These are phyloP conservation scores for Ophiostoma australiae DNA, from an alignment of 2,329 filamentous ascomycete species.

Conservation along the genomic window DNA sequence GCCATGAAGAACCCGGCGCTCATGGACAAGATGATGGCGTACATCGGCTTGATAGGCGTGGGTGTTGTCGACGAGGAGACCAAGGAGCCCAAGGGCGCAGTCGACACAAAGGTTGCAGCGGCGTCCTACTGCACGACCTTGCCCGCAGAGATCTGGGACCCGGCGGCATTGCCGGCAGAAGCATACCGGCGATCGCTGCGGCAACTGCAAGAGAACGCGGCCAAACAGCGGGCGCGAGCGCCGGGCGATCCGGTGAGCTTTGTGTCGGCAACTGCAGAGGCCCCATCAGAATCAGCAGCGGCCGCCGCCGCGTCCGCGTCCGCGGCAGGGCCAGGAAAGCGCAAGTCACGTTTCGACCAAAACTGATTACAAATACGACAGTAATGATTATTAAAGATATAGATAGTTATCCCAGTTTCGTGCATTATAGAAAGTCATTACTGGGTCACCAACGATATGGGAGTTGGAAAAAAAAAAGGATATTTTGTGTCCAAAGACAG, in stretches of 20 bases:
- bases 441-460: neutral
- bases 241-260: constrained; percentile 48
- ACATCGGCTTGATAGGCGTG: constrained; percentile 45
- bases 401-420: neutral
- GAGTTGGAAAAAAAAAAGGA: neutral
- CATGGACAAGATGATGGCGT: constrained; percentile 66
- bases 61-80: constrained; percentile 29
- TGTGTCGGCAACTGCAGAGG: constrained; percentile 37
- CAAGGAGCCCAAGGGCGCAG: constrained; percentile 11
- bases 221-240: constrained; percentile 43
- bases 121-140: constrained; percentile 62
- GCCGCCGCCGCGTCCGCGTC: too few relatives aligned
- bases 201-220: constrained; percentile 44
- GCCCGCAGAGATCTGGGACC: constrained; percentile 53
- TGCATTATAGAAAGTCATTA: neutral
- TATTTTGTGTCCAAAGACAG: neutral
- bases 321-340: constrained; percentile 32
- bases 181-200: constrained; percentile 49
- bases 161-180: constrained; percentile 50
- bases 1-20: constrained; percentile 68
- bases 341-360: constrained; percentile 36
- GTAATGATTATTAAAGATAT: neutral
- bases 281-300: constrained; percentile 20
- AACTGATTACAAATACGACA: neutral
- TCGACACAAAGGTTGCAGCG: neutral